A percentile compares a stretch with the other conserved stretches of the same genome.
phyloP scores from a whole-genome alignment of 2,329 filamentous ascomycete species.

The Hymenoscyphus albidus region DNA sequence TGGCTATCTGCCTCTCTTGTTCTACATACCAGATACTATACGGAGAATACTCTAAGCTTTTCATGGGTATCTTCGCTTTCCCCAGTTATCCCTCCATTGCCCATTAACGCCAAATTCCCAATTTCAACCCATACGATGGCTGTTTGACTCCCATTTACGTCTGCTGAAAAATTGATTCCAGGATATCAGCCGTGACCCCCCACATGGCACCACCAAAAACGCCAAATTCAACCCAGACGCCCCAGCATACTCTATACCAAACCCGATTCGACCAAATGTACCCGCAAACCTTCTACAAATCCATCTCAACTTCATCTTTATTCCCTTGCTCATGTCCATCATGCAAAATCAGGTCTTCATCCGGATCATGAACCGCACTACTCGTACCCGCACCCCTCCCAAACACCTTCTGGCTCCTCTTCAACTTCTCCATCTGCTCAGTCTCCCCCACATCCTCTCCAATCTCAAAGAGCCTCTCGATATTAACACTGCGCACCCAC shows the following conservation, averaged over 20 bases:
- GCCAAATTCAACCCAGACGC: background rate
- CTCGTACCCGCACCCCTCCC: constrained; percentile 29
- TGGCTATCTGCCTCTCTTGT: too few relatives aligned
- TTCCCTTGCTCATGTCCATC: background rate
- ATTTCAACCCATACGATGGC: background rate
- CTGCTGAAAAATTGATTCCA: too few relatives aligned
- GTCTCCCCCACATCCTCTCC: constrained; percentile 27
- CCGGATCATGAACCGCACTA: background rate
- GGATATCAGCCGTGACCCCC: too few relatives aligned
- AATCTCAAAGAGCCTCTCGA: constrained; percentile 37
- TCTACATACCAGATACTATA: background rate
- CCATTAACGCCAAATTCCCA: background rate
- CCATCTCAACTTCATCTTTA: background rate
- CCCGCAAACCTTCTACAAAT: background rate
- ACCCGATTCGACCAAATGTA: too few relatives aligned
- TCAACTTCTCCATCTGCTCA: constrained; percentile 48
- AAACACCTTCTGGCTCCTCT: constrained; percentile 48
- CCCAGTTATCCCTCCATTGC: background rate
- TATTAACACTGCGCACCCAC: constrained; percentile 52
- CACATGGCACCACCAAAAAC: background rate
- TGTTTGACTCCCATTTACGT: too few relatives aligned
- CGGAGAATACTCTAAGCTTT: background rate
- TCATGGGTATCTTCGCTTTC: background rate
- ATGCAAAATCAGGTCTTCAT: background rate
- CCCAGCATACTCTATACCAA: too few relatives aligned